Base-by-base conservation (phyloP, 352 stramenopile species). In the Pythium aquatile region DNA sequence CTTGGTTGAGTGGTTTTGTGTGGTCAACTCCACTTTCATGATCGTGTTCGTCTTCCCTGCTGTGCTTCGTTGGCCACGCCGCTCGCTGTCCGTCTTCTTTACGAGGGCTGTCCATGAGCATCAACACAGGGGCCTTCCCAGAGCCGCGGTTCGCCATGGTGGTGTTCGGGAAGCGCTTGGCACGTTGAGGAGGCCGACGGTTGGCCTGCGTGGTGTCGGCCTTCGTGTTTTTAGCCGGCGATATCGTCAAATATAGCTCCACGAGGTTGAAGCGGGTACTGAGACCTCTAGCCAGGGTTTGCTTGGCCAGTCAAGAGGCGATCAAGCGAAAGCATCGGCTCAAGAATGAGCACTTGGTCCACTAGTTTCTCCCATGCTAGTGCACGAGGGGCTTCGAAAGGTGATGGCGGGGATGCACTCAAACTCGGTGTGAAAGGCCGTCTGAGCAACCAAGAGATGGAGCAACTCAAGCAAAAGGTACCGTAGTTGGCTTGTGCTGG, bases 371-470 rank as follows among this genome's bases (percentile, higher is more conserved):
- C 44, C 2, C 33, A 32, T 59, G n/a, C 33, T 16, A 33, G 20
- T 35, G 33, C 16, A 10, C 17, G 35, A n/a, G 33, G 4, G 24
- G 24, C 37, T 1, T 17, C 39, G 1, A 29, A 44, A 9, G 11
- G 42, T 32, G 46, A 29, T 26, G 30, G 13, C 20, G 48, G 57
- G 3, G 32, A 55, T 5, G 26, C 46, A 20, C 61, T 83, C 10
- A 49, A 48, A 29, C 65, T 86, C 17, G 72, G 77, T 7, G 67
- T 84, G 7, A 85, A 85, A 65, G 76, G 76, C 39, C 59, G 73
- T 29, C 65, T 89, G 32, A 91, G 69, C 42, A 88, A 87, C 65
- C 75, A 88, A 52, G 80, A 91, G 61, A 87, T 93, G 74, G 80
- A 90, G 33, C 61, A 79, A 60, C 76, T 91, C 48, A 76, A 77